phyloP scores from a whole-genome alignment of 768 basidiomycete genomes.

The Agrocybe praecox region DNA sequence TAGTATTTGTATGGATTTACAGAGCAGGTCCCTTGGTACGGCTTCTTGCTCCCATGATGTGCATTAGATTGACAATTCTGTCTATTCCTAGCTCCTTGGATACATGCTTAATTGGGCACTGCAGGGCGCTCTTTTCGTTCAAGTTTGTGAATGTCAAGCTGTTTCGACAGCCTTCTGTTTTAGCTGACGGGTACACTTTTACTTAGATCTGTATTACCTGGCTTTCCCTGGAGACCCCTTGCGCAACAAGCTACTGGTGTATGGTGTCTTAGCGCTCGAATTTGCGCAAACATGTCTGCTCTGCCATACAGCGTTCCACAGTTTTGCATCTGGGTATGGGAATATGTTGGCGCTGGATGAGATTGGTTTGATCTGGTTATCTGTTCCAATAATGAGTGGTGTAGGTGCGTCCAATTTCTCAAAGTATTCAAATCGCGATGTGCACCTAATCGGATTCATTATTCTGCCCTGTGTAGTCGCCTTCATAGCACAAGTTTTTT shows the following conservation, averaged over 20 bases:
- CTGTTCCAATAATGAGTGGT: conserved; percentile 1
- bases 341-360: background rate
- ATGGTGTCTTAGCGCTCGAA: conserved; percentile 1
- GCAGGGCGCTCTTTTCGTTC: background rate
- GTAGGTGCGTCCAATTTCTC: conserved; percentile 1
- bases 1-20: background rate
- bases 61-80: background rate
- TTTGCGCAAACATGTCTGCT: conserved; percentile 2
- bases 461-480: background rate
- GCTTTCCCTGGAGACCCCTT: conserved; percentile 4
- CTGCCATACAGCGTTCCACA: background rate
- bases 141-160: conserved; percentile 6
- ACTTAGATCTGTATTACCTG: conserved; percentile 5
- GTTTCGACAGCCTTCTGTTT: background rate
- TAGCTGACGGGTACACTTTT: background rate
- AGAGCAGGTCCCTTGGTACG: background rate
- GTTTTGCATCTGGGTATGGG: conserved; percentile 1
- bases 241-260: conserved; percentile 1
- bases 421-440: background rate
- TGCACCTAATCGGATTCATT: background rate
- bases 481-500: conserved; percentile 1
- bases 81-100: background rate
- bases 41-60: background rate
- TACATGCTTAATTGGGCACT: background rate
- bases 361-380: background rate